Evolutionary conservation across 2,329 filamentous ascomycete genomes (phyloP), one percentile per base, ranked within the genome.

Genomic region (Diaporthe ilicicola): DNA sequence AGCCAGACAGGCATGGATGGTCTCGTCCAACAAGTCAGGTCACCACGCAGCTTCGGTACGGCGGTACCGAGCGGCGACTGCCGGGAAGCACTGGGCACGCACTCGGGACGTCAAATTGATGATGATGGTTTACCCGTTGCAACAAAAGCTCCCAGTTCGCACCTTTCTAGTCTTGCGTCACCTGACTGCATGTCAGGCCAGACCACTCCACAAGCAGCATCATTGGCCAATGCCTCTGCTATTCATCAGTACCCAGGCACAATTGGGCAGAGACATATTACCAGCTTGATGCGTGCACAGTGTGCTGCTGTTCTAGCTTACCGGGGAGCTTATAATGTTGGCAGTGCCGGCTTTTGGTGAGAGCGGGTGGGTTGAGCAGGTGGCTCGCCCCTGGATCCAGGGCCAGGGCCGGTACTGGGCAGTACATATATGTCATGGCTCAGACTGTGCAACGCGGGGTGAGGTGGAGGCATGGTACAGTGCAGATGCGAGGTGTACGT

Each of bases 151-250:
- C 59, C 42, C 59, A 46, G 19, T 7, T 48, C n/a, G 3, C 19
- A 27, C 9, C 12, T 48, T 48, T 34, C 44, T 48, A 19, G 42
- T 64, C 44, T 64, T 42, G 37, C 59, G 44, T 50, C 29, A 64
- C 59, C 19, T 12, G 22, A 7, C 29, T 37, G 59, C 44, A 64
- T 19, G 44, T 10, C n/a, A 10, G 59, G 42, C 44, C 10, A 34
- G 15, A 4, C 22, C 59, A 50, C 59, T 44, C 42, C 42, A 62
- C 42, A 62, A 17, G 12, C 13, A 64, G 42, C 59, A 24, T 12
- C 59, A 64, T 64, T 64, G 59, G 59, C 44, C 59, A 64, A 64
- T 64, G 59, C 59, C 44, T 62, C 44, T 37, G n/a, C n/a, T n/a
- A n/a, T 7, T 10, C n/a, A 24, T 12, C 22, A 34, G 42, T 37